Percentiles rank a stretch among this genome's conserved stretches.
phyloP scores from a whole-genome alignment of 2,329 filamentous ascomycete species.

The Venturia asperata region DNA sequence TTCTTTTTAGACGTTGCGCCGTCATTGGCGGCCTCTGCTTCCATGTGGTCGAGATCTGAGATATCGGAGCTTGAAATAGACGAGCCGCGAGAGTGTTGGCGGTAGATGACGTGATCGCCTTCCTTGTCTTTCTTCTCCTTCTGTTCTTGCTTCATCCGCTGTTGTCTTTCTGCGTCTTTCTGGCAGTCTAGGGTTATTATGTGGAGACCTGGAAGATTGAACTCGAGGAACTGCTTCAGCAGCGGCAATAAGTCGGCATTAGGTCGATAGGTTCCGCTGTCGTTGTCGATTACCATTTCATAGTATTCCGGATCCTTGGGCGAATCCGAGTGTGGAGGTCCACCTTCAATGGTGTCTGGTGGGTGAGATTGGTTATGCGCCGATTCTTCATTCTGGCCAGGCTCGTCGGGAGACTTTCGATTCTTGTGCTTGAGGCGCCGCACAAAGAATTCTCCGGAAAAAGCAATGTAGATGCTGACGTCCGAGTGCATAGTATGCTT shows the following conservation, averaged over 20 bases:
- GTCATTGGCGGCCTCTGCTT: not conserved
- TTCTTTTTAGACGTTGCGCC: not conserved
- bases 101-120: conserved; percentile 46
- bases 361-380: conserved; percentile 47
- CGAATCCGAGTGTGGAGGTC: conserved; percentile 36
- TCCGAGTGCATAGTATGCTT: conserved; percentile 98
- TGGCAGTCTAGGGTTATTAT: conserved; percentile 68
- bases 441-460: conserved; percentile 88
- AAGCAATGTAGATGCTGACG: conserved; percentile 85
- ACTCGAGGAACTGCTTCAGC: conserved; percentile 61
- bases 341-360: conserved; percentile 42
- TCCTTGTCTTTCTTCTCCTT: conserved; percentile 62
- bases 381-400: conserved; percentile 30
- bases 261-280: conserved; percentile 86
- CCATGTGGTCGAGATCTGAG: conserved; percentile 46
- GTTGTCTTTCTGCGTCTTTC: conserved; percentile 62
- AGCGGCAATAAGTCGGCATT: conserved; percentile 68
- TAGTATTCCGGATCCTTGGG: conserved; percentile 56
- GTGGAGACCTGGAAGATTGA: conserved; percentile 70
- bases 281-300: conserved; percentile 89
- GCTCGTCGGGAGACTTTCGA: conserved; percentile 30
- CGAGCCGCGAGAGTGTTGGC: conserved; percentile 39
- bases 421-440: conserved; percentile 54
- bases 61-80: conserved; percentile 50
- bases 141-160: conserved; percentile 69